A percentile compares a stretch with the other conserved stretches of the same genome.
phyloP scores from a whole-genome alignment of 1,139 yeast species.

The Pichia sp. region DNA sequence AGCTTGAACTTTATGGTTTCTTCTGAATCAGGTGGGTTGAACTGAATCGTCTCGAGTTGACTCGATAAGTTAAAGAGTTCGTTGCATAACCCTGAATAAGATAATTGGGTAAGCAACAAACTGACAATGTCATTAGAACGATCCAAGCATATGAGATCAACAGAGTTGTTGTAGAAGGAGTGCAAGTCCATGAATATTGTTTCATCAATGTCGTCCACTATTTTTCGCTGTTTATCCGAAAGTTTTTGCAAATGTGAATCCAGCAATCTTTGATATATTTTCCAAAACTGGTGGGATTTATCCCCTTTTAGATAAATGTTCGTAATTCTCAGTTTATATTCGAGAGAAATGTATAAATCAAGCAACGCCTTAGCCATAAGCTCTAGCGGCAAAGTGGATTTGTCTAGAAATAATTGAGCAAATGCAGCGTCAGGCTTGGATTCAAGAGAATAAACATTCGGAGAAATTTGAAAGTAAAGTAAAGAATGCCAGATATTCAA shows the following conservation, averaged over 20 bases:
- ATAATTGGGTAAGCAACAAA: slow-evolving; percentile 69
- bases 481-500: slow-evolving; percentile 28
- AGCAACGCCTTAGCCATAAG: slow-evolving; percentile 36
- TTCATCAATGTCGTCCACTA: slow-evolving; percentile 32
- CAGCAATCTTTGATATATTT: slow-evolving; percentile 32
- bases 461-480: slow-evolving; percentile 23
- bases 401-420: slow-evolving; percentile 23
- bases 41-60: slow-evolving; percentile 10
- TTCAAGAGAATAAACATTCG: slow-evolving; percentile 30
- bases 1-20: slow-evolving; percentile 6
- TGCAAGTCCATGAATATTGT: slow-evolving; percentile 32
- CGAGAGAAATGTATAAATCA: slow-evolving; percentile 27
- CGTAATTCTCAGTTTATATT: slow-evolving; percentile 40
- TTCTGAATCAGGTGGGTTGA: not conserved
- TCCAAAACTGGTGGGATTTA: slow-evolving; percentile 40
- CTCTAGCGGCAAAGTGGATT: slow-evolving; percentile 33
- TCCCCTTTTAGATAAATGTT: slow-evolving; percentile 44
- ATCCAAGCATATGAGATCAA: slow-evolving; percentile 71
- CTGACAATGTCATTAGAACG: slow-evolving; percentile 71
- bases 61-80: slow-evolving; percentile 32
- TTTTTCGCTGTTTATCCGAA: slow-evolving; percentile 30
- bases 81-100: slow-evolving; percentile 63
- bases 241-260: slow-evolving; percentile 31
- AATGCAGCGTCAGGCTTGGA: slow-evolving; percentile 24
- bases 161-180: slow-evolving; percentile 36